These are phyloP conservation scores for Hortaea sp. DNA, from an alignment of 2,329 filamentous ascomycete genomes.

Conservation along the genomic window DNA sequence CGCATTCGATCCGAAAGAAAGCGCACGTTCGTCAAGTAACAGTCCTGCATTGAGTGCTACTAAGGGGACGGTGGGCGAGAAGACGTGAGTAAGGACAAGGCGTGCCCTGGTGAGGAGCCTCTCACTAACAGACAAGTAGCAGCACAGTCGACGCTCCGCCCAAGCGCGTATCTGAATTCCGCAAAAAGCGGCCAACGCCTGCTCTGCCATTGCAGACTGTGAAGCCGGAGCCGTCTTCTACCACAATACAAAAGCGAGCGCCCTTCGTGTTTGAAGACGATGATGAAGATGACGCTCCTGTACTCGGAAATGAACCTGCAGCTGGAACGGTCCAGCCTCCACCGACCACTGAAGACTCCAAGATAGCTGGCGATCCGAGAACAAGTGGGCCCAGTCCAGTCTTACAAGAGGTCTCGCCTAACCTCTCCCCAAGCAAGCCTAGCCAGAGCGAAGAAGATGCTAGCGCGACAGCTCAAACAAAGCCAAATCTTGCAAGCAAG, in stretches of 20 bases:
- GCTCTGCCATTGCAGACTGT: slow-evolving; percentile 16
- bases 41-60: neutral
- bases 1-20: slow-evolving; percentile 8
- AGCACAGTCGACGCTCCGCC: neutral
- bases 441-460: slow-evolving; percentile 2
- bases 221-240: neutral
- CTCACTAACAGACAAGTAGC: neutral
- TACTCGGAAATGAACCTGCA: neutral
- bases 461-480: neutral
- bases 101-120: neutral
- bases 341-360: neutral
- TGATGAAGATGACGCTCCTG: slow-evolving; percentile 10
- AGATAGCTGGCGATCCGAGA: slow-evolving; percentile 1
- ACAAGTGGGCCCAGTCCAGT: slow-evolving; percentile 2
- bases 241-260: slow-evolving; percentile 3
- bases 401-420: slow-evolving; percentile 21
- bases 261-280: slow-evolving; percentile 23
- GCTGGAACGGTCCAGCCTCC: neutral
- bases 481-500: neutral
- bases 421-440: slow-evolving; percentile 12
- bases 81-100: neutral
- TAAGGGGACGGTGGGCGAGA: neutral
- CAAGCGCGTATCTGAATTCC: slow-evolving; percentile 22
- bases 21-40: slow-evolving; percentile 1
- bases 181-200: slow-evolving; percentile 21